Base-by-base conservation (phyloP, 2,329 filamentous ascomycete genomes). In the Trichocomaceae sp. region DNA sequence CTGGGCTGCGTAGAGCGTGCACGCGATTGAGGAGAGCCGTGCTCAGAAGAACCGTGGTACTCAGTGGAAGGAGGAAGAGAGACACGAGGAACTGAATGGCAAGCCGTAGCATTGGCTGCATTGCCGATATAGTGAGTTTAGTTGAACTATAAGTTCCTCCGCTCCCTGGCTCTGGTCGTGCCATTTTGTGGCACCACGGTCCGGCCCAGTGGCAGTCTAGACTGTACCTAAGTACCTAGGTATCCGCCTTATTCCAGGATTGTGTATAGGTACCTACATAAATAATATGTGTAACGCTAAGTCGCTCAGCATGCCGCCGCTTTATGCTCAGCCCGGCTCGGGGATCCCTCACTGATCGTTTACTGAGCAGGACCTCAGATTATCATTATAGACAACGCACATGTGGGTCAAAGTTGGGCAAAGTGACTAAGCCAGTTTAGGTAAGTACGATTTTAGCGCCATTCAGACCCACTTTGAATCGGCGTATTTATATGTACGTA, bases 41-140 rank as follows among this genome's bases (percentile, higher is more conserved):
- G 22, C 67, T 50, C 15, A 72, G 51, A 7, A 81, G 64, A 45
- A 81, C 64, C 26, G 66, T 59, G 3, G 75, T 79, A 55, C 75
- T 69, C n/a, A 83, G 55, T 1, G 81, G 82, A 2, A 84, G 70
- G 1, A 70, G 59, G 5, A 61, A 41, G 20, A 68, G 56, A 0
- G 67, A 50, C 5, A 44, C 13, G 1, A 41, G 8, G 9, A 54
- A 35, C 15, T 47, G 41, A n/a, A 50, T 41, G 23, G 20, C 5
- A 8, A 50, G 29, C 39, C 33, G 47, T 12, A 46, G 47, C 5
- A 57, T 26, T 5, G 56, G 47, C 13, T 41, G 47, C 5, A 57
- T 26, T 5, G 56, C 1, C 60, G 49, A 5, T 54, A 61, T 3
- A 58, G 44, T 10, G 62, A 29, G 7, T 22, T 39, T 54, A 29